phyloP scores from a whole-genome alignment of 2,329 filamentous ascomycete genomes.

The Fusarium avenaceum region DNA sequence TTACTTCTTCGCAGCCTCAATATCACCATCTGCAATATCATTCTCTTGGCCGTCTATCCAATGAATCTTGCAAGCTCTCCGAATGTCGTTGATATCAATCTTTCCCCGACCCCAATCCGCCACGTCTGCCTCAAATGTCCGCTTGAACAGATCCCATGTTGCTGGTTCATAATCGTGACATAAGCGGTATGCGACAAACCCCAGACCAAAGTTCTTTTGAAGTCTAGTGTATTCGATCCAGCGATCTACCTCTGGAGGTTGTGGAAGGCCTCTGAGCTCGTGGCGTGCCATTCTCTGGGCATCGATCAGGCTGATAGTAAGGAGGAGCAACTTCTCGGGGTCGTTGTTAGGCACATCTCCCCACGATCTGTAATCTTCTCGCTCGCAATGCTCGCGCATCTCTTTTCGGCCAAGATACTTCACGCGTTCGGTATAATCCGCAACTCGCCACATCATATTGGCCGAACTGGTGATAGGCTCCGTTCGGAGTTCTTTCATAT shows the following conservation, averaged over 20 bases:
- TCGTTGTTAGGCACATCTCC: neutral
- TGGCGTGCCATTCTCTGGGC: slow-evolving; percentile 23
- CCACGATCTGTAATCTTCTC: neutral
- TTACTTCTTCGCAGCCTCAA: slow-evolving; percentile 43
- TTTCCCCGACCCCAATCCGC: slow-evolving; percentile 46
- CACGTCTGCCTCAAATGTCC: slow-evolving; percentile 46
- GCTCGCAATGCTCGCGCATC: neutral
- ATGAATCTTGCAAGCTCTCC: slow-evolving; percentile 34
- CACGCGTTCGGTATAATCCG: slow-evolving; percentile 16
- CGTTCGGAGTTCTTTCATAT: slow-evolving; percentile 4
- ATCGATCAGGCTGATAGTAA: slow-evolving; percentile 13
- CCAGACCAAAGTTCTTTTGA: fast-evolving
- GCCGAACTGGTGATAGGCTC: slow-evolving; percentile 31
- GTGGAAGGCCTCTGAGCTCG: slow-evolving; percentile 22
- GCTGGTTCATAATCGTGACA: slow-evolving; percentile 38
- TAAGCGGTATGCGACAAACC: slow-evolving; percentile 42
- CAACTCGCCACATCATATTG: slow-evolving; percentile 4
- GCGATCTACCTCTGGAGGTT: neutral
- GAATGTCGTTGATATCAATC: slow-evolving; percentile 15
- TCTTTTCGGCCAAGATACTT: slow-evolving; percentile 20
- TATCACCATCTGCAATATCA: slow-evolving; percentile 31
- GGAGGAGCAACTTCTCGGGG: slow-evolving; percentile 11
- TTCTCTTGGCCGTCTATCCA: slow-evolving; percentile 45
- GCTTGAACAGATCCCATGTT: slow-evolving; percentile 46
- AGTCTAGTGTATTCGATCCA: slow-evolving; percentile 31